A percentile compares a stretch with the other conserved stretches of the same genome.
These are phyloP conservation scores for Leccinum pseudoinsigne DNA, from an alignment of 1,284 basidiomycete genomes.

Conservation along the genomic window DNA sequence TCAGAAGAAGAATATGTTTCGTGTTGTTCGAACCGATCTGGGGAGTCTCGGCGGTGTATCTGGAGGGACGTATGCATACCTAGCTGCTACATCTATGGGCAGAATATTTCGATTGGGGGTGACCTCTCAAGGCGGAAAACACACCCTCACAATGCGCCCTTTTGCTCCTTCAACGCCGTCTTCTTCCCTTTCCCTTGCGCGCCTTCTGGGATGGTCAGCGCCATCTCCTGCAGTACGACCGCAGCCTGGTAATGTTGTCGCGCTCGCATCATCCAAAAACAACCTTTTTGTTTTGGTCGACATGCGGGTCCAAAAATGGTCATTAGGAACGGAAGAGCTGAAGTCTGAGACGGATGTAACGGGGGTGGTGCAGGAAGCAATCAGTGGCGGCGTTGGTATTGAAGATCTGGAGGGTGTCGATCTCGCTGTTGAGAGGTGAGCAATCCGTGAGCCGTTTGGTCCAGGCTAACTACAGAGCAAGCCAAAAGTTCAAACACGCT, in stretches of 20 bases:
- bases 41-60: slow-evolving; percentile 27
- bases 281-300: slow-evolving; percentile 68
- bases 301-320: slow-evolving; percentile 68
- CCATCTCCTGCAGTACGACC: slow-evolving; percentile 28
- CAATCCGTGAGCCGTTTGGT: slow-evolving; percentile 4
- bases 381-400: slow-evolving; percentile 40
- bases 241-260: slow-evolving; percentile 57
- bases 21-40: slow-evolving; percentile 64
- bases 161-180: slow-evolving; percentile 57
- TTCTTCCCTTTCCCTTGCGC: slow-evolving; percentile 51
- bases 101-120: slow-evolving; percentile 63
- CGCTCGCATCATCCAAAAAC: slow-evolving; percentile 44
- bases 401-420: slow-evolving; percentile 72
- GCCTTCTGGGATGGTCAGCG: slow-evolving; percentile 56
- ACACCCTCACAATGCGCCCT: slow-evolving; percentile 52
- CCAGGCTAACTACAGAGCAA: slow-evolving; percentile 3
- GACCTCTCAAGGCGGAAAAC: slow-evolving; percentile 66
- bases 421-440: slow-evolving; percentile 61
- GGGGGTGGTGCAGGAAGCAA: slow-evolving; percentile 43
- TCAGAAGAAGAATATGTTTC: slow-evolving; percentile 59
- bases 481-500: slow-evolving; percentile 51
- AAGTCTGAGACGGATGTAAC: slow-evolving; percentile 54
- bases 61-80: slow-evolving; percentile 37
- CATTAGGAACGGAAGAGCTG: slow-evolving; percentile 59
- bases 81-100: slow-evolving; percentile 67